Conservation (phyloP, 148 eudicot species). For the Mesembryanthemum crystallinum region DNA sequence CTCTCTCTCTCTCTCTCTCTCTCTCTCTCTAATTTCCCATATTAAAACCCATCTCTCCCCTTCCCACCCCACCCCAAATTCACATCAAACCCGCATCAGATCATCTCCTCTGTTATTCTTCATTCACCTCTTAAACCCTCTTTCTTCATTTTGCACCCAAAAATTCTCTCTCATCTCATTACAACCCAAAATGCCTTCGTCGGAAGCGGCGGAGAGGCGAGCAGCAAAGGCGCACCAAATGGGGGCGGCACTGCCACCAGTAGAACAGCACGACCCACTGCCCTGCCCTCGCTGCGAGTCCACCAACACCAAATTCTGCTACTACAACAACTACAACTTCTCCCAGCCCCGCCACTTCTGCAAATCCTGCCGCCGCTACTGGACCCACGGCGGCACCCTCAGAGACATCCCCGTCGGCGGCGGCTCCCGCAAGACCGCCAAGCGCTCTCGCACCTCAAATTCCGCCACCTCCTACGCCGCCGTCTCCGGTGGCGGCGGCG, state of each 20-base stretch:
- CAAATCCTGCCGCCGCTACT: slow-evolving; percentile 82
- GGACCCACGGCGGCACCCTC: slow-evolving; percentile 82
- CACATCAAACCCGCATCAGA: no score
- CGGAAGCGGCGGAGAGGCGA: neutral
- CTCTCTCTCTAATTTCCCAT: neutral
- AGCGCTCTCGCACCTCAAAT: slow-evolving; percentile 54
- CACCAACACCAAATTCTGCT: slow-evolving; percentile 74
- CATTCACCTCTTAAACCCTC: no score
- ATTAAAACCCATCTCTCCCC: neutral
- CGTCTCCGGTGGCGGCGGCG: neutral
- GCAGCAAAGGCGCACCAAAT: neutral
- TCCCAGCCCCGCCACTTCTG: slow-evolving; percentile 88
- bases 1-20: neutral
- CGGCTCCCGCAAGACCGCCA: slow-evolving; percentile 57
- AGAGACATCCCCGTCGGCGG: slow-evolving; percentile 81
- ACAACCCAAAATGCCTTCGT: neutral
- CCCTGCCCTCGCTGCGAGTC: slow-evolving; percentile 75
- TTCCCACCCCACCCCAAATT: neutral
- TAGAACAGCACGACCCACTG: slow-evolving; percentile 33
- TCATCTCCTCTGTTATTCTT: no score
- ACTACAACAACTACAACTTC: slow-evolving; percentile 88
- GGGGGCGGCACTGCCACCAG: neutral
- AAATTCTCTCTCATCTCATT: neutral
- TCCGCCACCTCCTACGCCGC: neutral
- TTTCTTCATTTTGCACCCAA: neutral